Conservation (phyloP, 2,329 filamentous ascomycete species). For the Alternaria longipes region DNA sequence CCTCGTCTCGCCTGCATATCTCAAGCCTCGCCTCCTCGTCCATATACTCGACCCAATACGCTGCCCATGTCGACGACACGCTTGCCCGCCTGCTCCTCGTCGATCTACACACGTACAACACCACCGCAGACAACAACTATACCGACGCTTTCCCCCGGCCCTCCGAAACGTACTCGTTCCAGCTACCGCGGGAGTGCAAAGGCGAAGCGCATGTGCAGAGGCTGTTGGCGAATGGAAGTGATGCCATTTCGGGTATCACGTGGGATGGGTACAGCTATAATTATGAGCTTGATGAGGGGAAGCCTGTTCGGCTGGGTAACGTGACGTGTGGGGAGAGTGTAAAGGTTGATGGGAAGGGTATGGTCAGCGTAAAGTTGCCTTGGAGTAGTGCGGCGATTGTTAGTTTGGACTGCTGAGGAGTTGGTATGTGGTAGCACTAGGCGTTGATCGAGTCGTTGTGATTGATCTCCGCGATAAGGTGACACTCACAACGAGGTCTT, state of each 20-base stretch:
- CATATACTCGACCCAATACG: constrained; percentile 42
- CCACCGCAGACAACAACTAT: constrained; percentile 10
- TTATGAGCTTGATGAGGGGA: constrained; percentile 64
- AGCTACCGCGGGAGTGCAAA: constrained; percentile 35
- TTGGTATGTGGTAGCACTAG: too few species aligned
- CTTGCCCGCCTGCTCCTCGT: constrained; percentile 63
- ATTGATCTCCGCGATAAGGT: too few species aligned
- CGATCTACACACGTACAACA: constrained; percentile 61
- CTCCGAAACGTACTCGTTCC: constrained; percentile 54
- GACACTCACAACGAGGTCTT: too few species aligned
- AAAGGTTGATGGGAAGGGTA: constrained; percentile 26
- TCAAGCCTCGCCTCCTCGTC: neutral
- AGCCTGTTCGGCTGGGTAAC: constrained; percentile 64
- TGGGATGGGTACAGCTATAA: constrained; percentile 71
- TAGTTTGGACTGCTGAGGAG: constrained; percentile 4
- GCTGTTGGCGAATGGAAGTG: constrained; percentile 68
- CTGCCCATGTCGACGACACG: constrained; percentile 62
- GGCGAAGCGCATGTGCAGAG: constrained; percentile 55
- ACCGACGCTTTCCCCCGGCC: constrained; percentile 39
- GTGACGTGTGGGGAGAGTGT: constrained; percentile 62
- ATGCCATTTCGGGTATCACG: constrained; percentile 68
- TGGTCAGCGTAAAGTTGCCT: constrained; percentile 1
- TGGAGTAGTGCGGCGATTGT: constrained; percentile 14
- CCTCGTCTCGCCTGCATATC: neutral
- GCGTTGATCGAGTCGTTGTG: too few species aligned